Conservation (phyloP, 1,284 basidiomycete species). For the Tremellales sp. region DNA sequence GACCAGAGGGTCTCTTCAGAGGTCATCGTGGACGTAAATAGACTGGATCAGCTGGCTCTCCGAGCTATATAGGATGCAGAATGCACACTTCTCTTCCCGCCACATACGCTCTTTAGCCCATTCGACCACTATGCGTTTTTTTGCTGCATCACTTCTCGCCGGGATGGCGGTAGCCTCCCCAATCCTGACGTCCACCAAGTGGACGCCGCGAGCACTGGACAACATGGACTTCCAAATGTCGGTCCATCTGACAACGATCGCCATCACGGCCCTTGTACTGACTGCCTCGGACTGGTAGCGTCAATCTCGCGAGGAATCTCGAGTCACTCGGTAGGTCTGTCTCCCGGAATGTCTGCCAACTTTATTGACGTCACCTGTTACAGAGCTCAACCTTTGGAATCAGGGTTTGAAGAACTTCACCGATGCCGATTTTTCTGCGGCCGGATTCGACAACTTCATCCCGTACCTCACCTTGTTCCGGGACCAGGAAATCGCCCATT, state of each 20-base stretch:
- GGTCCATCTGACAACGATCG: not conserved
- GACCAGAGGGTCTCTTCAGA: too few species aligned
- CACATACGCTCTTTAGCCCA: too few species aligned
- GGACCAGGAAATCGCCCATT: conserved; percentile 22
- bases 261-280: too few species aligned
- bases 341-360: not conserved
- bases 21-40: too few species aligned
- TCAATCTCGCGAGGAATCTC: conserved; percentile 22
- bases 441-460: conserved; percentile 14
- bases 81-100: too few species aligned
- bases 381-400: conserved; percentile 18
- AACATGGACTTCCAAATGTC: conserved; percentile 16
- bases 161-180: conserved; percentile 6
- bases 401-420: conserved; percentile 19
- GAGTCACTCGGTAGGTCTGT: conserved; percentile 12
- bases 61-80: too few species aligned
- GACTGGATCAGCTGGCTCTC: too few species aligned
- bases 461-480: conserved; percentile 14
- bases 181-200: conserved; percentile 8
- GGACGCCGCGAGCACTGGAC: conserved; percentile 4
- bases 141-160: conserved; percentile 2
- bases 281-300: too few species aligned
- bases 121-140: too few species aligned
- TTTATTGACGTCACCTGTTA: not conserved
- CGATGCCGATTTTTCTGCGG: conserved; percentile 15